phyloP scores from a whole-genome alignment of 2,329 filamentous ascomycete genomes.

The Aspergillus fumigatus region DNA sequence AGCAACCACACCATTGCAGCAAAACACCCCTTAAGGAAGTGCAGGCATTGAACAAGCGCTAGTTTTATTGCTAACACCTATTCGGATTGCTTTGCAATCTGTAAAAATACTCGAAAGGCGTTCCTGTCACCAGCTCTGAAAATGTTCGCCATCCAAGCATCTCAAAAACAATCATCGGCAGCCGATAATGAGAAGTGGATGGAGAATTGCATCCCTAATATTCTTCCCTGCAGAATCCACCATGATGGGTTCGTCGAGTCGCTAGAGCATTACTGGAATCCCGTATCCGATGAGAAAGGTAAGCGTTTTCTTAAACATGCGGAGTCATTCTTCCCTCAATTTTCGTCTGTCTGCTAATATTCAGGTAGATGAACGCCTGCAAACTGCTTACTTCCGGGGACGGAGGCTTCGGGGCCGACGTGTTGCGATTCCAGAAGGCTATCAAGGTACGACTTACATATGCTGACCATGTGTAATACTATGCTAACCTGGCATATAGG shows the following conservation, averaged over 20 bases:
- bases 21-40: not conserved
- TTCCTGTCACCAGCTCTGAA: not conserved
- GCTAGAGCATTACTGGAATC: constrained; percentile 66
- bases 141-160: constrained; percentile 35
- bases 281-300: constrained; percentile 46
- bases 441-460: constrained; percentile 47
- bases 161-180: constrained; percentile 17
- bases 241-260: constrained; percentile 69
- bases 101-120: not conserved
- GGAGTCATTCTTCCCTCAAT: not conserved
- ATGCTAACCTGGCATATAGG: constrained; percentile 38
- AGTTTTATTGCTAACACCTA: not conserved
- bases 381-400: constrained; percentile 69
- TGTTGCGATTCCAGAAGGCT: constrained; percentile 65
- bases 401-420: constrained; percentile 68
- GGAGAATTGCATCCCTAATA: constrained; percentile 55
- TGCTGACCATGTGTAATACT: not conserved
- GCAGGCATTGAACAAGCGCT: not conserved
- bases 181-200: constrained; percentile 16
- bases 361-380: constrained; percentile 28
- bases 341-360: not conserved
- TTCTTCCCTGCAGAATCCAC: constrained; percentile 76
- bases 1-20: not conserved
- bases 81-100: not conserved
- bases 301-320: constrained; percentile 4